phyloP scores from a whole-genome alignment of 768 basidiomycete genomes.

The Mycena galopus region DNA sequence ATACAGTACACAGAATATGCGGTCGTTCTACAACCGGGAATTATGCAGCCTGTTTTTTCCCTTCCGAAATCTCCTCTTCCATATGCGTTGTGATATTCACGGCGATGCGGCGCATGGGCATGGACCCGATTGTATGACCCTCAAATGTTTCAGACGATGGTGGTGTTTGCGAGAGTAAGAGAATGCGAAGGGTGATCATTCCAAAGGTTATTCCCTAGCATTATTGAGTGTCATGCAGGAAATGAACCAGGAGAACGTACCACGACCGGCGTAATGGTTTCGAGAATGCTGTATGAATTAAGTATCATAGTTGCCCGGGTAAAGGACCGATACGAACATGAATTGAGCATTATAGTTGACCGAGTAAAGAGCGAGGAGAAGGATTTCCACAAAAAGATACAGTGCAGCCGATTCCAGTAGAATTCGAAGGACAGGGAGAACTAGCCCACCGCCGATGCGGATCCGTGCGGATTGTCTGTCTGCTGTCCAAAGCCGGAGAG shows the following conservation, averaged over 20 bases:
- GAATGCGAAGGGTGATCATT: too few species aligned
- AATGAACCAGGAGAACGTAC: constrained; percentile 3
- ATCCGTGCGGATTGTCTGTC: constrained; percentile 27
- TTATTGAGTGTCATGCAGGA: neutral
- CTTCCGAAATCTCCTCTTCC: too few species aligned
- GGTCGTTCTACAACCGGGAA: too few species aligned
- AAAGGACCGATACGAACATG: too few species aligned
- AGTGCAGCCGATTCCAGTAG: constrained; percentile 38
- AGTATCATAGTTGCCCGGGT: constrained; percentile 32
- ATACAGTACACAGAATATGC: too few species aligned
- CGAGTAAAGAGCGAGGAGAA: constrained; percentile 36
- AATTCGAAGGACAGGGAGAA: constrained; percentile 34
- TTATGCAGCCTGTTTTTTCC: too few species aligned
- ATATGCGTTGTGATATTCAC: too few species aligned
- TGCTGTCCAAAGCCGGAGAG: constrained; percentile 36
- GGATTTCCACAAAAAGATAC: constrained; percentile 35
- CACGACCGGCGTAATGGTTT: constrained; percentile 33
- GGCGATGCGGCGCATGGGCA: too few species aligned
- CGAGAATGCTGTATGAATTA: constrained; percentile 38
- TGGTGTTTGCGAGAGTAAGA: too few species aligned
- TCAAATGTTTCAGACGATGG: too few species aligned
- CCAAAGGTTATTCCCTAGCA: too few species aligned
- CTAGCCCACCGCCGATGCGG: constrained; percentile 10
- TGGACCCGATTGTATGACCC: too few species aligned
- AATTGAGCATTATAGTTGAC: constrained; percentile 37